A percentile compares a stretch with the other conserved stretches of the same genome.
These are phyloP conservation scores for Podaxis sp. DNA, from an alignment of 768 basidiomycete species.

Conservation along the genomic window DNA sequence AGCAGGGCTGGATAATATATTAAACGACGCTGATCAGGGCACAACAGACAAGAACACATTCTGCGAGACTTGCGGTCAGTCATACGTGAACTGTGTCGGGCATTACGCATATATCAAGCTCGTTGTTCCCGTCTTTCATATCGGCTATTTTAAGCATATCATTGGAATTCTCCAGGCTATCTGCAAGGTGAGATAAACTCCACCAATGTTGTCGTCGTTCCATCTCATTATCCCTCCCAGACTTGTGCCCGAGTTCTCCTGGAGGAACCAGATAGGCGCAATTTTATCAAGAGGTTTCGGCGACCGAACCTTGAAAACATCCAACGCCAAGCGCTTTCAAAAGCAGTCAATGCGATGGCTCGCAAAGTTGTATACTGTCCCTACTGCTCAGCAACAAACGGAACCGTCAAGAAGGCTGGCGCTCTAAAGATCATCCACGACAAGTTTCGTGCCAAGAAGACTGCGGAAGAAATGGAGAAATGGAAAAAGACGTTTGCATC, in stretches of 20 bases:
- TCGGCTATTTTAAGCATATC: conserved; percentile 97
- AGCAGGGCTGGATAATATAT: background rate
- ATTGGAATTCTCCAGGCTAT: conserved; percentile 93
- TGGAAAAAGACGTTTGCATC: conserved; percentile 81
- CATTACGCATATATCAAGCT: conserved; percentile 99
- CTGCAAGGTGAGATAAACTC: conserved; percentile 72
- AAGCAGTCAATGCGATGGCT: conserved; percentile 82
- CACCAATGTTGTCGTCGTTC: background rate
- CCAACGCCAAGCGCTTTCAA: conserved; percentile 77
- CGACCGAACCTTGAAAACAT: conserved; percentile 90
- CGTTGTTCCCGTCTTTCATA: conserved; percentile 95
- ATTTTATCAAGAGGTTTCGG: conserved; percentile 88
- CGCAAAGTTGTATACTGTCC: conserved; percentile 93
- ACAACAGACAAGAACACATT: conserved; percentile 90
- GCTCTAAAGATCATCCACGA: conserved; percentile 97
- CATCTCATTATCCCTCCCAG: conserved; percentile 31
- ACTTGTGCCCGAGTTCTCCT: conserved; percentile 92
- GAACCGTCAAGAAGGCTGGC: conserved; percentile 94
- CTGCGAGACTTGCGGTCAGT: conserved; percentile 94
- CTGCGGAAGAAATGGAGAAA: conserved; percentile 82
- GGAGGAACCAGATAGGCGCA: conserved; percentile 81
- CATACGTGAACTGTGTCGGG: conserved; percentile 92
- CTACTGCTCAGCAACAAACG: conserved; percentile 91
- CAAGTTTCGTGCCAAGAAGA: conserved; percentile 94
- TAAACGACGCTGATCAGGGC: conserved; percentile 52